A percentile compares a stretch with the other conserved stretches of the same genome.
phyloP scores from a whole-genome alignment of 2,329 filamentous ascomycete species.

The Colletotrichum melonis region DNA sequence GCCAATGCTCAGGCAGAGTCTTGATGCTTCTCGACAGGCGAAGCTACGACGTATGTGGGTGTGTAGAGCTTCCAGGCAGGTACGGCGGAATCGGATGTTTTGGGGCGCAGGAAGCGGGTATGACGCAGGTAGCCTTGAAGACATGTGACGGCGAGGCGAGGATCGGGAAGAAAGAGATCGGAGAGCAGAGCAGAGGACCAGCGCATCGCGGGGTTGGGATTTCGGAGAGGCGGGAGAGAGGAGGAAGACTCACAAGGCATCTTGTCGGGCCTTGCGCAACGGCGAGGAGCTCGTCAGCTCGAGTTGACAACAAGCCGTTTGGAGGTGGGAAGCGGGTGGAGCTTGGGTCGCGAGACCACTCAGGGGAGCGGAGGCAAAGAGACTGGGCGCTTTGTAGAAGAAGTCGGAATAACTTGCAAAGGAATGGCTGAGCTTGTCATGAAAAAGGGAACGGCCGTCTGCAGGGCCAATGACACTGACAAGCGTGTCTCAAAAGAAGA shows the following conservation, averaged over 20 bases:
- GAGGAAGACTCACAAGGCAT: constrained; percentile 40
- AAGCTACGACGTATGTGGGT: neutral
- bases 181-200: constrained; percentile 14
- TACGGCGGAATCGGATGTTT: constrained; percentile 1
- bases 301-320: constrained; percentile 31
- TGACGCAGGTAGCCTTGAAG: constrained; percentile 32
- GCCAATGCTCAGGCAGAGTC: neutral
- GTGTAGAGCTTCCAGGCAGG: neutral
- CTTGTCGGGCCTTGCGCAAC: constrained; percentile 37
- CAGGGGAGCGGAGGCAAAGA: constrained; percentile 26
- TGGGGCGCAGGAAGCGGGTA: constrained; percentile 19
- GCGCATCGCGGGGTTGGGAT: constrained; percentile 14
- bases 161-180: neutral
- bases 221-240: neutral
- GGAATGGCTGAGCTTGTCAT: constrained; percentile 38
- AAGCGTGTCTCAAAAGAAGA: constrained; percentile 35
- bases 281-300: constrained; percentile 31
- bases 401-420: constrained; percentile 36
- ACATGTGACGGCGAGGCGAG: constrained; percentile 30
- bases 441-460: constrained; percentile 32
- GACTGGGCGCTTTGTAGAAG: constrained; percentile 26
- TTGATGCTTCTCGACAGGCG: neutral
- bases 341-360: constrained; percentile 37
- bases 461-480: constrained; percentile 35
- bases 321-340: constrained; percentile 27